Conservation (phyloP, 2,329 filamentous ascomycete species). For the Phialophora expanda region DNA sequence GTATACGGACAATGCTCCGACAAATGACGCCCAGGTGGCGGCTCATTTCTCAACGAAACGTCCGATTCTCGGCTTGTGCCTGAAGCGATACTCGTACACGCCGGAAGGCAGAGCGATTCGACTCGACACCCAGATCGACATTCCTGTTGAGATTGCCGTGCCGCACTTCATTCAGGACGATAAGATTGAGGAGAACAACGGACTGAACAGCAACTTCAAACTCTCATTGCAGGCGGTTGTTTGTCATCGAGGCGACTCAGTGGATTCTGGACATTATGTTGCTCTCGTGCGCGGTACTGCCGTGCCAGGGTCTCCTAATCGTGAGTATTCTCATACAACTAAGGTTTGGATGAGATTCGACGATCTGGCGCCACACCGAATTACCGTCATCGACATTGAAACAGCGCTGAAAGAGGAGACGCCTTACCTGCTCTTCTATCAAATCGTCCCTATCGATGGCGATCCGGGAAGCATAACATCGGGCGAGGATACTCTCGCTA, state of each 20-base stretch:
- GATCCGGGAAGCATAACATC: slow-evolving; percentile 51
- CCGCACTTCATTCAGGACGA: slow-evolving; percentile 91
- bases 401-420: slow-evolving; percentile 81
- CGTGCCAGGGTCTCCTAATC: slow-evolving; percentile 44
- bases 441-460: slow-evolving; percentile 85
- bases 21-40: slow-evolving; percentile 79
- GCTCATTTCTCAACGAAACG: slow-evolving; percentile 80
- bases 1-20: slow-evolving; percentile 73
- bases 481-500: slow-evolving; percentile 44
- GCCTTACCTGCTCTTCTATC: slow-evolving; percentile 94
- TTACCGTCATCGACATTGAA: slow-evolving; percentile 77
- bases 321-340: slow-evolving; percentile 61
- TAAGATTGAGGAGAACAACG: slow-evolving; percentile 67
- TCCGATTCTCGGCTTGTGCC: slow-evolving; percentile 87
- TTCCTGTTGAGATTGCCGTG: slow-evolving; percentile 79
- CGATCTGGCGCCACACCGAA: slow-evolving; percentile 75
- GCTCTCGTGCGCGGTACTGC: slow-evolving; percentile 77
- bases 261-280: slow-evolving; percentile 91
- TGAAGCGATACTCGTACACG: slow-evolving; percentile 85
- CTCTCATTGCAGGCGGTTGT: slow-evolving; percentile 88
- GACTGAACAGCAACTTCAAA: slow-evolving; percentile 86
- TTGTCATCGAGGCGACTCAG: slow-evolving; percentile 84
- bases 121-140: slow-evolving; percentile 85
- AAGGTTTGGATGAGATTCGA: slow-evolving; percentile 91
- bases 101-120: slow-evolving; percentile 70